Conservation (phyloP, 2,329 filamentous ascomycete genomes). For the Raffaelea ambrosiae region DNA sequence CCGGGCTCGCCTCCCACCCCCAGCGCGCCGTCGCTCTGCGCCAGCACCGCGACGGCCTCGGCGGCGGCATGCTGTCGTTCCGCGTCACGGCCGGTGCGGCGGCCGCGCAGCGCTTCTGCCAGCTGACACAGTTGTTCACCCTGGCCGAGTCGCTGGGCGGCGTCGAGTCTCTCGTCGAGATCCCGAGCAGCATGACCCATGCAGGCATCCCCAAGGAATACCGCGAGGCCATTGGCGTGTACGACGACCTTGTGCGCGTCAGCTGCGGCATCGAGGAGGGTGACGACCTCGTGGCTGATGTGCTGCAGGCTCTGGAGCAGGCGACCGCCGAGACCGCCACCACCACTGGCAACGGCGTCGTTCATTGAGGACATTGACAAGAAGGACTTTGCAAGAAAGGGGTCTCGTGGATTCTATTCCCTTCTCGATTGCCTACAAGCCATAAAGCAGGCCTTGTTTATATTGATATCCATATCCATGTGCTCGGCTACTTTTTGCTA, state of each 20-base stretch:
- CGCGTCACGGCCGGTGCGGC: slow-evolving; percentile 78
- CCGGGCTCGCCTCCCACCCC: slow-evolving; percentile 78
- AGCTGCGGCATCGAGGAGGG: slow-evolving; percentile 93
- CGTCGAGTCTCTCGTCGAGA: slow-evolving; percentile 84
- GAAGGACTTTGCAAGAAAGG: neutral
- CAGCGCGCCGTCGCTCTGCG: slow-evolving; percentile 77
- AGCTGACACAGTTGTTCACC: slow-evolving; percentile 81
- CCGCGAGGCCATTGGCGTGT: slow-evolving; percentile 87
- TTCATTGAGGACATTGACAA: neutral
- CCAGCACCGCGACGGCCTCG: slow-evolving; percentile 91
- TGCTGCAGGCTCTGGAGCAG: slow-evolving; percentile 67
- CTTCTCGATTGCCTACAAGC: neutral
- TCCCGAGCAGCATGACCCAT: slow-evolving; percentile 95
- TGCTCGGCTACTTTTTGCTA: neutral
- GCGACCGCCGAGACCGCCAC: neutral
- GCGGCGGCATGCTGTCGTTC: slow-evolving; percentile 97
- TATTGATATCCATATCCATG: neutral
- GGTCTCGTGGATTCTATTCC: neutral
- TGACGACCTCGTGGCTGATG: slow-evolving; percentile 73
- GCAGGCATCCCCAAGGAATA: slow-evolving; percentile 86
- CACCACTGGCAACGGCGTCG: too few species aligned
- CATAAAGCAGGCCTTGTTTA: neutral
- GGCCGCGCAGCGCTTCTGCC: slow-evolving; percentile 88
- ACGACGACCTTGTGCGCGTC: slow-evolving; percentile 85
- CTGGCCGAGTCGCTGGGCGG: slow-evolving; percentile 84